Base-by-base conservation (phyloP, 306 rosid species). In the Neltuma alba region DNA sequence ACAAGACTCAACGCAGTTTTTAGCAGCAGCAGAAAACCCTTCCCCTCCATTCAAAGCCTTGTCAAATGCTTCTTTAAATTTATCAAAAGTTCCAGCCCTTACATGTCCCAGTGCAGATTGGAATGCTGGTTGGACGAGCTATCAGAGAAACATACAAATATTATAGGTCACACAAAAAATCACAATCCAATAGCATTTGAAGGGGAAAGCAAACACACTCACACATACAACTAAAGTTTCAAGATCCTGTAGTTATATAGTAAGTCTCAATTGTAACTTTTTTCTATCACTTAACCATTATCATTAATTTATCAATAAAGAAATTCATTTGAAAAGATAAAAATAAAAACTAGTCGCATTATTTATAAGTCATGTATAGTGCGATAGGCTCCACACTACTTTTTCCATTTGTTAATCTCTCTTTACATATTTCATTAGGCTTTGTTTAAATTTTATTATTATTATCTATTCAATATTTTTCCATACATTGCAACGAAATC, bases 41-140 rank as follows among this genome's bases (percentile, higher is more conserved):
- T 89, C 96, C 69, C 97, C 97, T 4, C 84, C 87, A 71, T 74
- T 84, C 90, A 92, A 82, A 74, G 94, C 92, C 80, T 92, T 92
- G 70, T 92, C 98, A 88, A 94, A 89, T 78, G 88, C 89, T 76
- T 86, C 96, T 89, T 89, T 92, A 84, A 94, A 94, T 72, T 90
- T 90, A 50, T 90, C 94, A 58, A 94, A 84, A 80, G 84, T 80
- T 69, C 76, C 90, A 70, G 91, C 81, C 75, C 96, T 86, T 63
- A 92, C 14, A 64, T 90, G 94, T 83, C 97, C 98, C 87, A 94
- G 83, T 40, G 86, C 83, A 82, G 84, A 74, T 83, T 88, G 93
- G 85, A 89, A 93, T 47, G 93, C 85, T 52, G 94, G 89, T 91
- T 91, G 97, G 76, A 86, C 92, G 80, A 89, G 97, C 98, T 91